Evolutionary conservation across 129 eudicot species (phyloP), one percentile per base, ranked within the genome.

Genomic region (Silybum marianum): DNA sequence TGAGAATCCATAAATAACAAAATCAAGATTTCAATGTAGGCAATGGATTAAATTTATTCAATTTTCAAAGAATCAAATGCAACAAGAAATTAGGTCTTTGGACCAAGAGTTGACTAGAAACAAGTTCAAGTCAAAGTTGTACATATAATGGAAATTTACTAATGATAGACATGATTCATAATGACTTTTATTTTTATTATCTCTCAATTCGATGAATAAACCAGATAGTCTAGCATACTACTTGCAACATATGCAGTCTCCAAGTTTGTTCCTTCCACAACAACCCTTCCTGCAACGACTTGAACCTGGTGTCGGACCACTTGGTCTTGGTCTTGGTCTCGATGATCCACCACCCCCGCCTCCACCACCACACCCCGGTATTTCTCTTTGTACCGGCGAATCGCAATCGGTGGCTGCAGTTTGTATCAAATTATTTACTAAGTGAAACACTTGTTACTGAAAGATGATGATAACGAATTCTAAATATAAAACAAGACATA

Each of bases 21-120:
- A 54, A 54, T 54, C 63, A 54, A 54, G 63, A 54, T 54, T 54
- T 58, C 66, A 58, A 58, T 5, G 23, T 58, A 22, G 10, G 23
- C 1, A 58, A 58, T 58, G 23, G 66, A n/a, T 58, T 58, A 58
- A 58, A n/a, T 18, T 58, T 18, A 58, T 58, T 58, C 23, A 58
- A 58, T 58, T 7, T 58, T n/a, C 66, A n/a, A 7, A 58, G 9
- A 23, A 58, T 18, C 23, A 58, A 58, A 58, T 18, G 23, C 66
- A 58, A 58, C 66, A 58, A 58, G 21, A 58, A 28, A 58, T 58
- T 18, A 58, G 65, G 65, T 44, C 22, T 54, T 16, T 19, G 66
- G 66, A 58, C 66, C 66, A 58, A n/a, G 10, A 58, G n/a, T n/a
- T 58, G 66, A 58, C 66, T 54, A 54, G 65, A 58, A 58, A 58